phyloP scores from a whole-genome alignment of 352 stramenopile species.

The Phytophthora palmivora region DNA sequence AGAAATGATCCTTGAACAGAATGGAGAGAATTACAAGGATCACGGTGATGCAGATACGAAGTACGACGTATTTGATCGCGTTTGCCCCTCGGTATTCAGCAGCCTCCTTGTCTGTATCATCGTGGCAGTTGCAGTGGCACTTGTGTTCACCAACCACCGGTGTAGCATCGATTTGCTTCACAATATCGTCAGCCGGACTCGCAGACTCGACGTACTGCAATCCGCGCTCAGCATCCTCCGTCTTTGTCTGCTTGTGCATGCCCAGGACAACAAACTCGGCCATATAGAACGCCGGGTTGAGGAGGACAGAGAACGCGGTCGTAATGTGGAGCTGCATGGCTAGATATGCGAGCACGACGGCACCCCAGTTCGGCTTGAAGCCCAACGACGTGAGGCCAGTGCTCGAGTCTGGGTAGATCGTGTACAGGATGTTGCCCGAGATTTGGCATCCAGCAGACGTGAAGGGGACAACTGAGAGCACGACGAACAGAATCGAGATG shows the following conservation, averaged over 20 bases:
- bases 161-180: conserved; percentile 27
- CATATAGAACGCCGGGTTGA: conserved; percentile 51
- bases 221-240: conserved; percentile 31
- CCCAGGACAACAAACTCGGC: conserved; percentile 41
- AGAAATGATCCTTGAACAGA: conserved; percentile 54
- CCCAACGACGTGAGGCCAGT: conserved; percentile 46
- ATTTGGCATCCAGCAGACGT: conserved; percentile 62
- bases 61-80: conserved; percentile 45
- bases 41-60: conserved; percentile 53
- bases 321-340: conserved; percentile 41
- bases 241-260: conserved; percentile 40
- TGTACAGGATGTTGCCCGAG: conserved; percentile 64
- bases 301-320: conserved; percentile 47
- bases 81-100: conserved; percentile 51
- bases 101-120: conserved; percentile 30
- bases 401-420: conserved; percentile 45
- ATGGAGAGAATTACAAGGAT: conserved; percentile 50
- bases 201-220: conserved; percentile 35
- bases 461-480: conserved; percentile 45
- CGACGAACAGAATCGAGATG: conserved; percentile 43
- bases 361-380: conserved; percentile 40
- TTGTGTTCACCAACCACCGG: conserved; percentile 30
- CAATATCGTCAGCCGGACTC: conserved; percentile 28
- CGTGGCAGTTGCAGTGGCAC: conserved; percentile 49
- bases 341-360: conserved; percentile 33